Evolutionary conservation across 2,329 filamentous ascomycete genomes (phyloP).

Genomic region (Cercospora sp.): DNA sequence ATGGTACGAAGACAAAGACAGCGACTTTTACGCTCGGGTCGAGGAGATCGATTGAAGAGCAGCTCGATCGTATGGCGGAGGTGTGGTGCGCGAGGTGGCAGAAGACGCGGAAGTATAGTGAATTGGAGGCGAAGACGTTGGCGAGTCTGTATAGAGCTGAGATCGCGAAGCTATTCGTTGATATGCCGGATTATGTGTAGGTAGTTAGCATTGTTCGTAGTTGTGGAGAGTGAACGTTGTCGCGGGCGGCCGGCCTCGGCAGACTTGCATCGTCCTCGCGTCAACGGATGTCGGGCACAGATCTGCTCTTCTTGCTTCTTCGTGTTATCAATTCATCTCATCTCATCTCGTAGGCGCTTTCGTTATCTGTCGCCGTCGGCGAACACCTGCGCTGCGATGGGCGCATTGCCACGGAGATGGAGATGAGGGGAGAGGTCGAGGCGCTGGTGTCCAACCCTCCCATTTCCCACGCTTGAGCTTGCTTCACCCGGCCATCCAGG

Average conservation of each 20-base stretch:
- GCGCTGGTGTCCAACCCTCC: too few relatives aligned
- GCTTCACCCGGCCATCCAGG: not conserved
- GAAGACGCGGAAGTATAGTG: conserved; percentile 20
- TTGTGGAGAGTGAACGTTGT: not conserved
- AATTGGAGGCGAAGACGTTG: conserved; percentile 17
- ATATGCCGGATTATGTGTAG: conserved; percentile 25
- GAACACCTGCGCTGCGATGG: not conserved
- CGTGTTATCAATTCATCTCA: conserved; percentile 1
- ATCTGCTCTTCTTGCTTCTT: not conserved
- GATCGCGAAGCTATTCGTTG: conserved; percentile 21
- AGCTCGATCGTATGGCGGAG: conserved; percentile 23
- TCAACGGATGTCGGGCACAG: not conserved
- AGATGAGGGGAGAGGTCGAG: too few relatives aligned
- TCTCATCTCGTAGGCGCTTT: not conserved
- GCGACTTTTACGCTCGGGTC: conserved; percentile 22
- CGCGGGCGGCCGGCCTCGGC: not conserved
- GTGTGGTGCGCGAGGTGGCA: conserved; percentile 23
- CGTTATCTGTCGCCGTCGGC: conserved; percentile 16
- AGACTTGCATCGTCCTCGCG: not conserved
- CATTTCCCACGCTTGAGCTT: too few relatives aligned
- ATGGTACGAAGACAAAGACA: conserved; percentile 23
- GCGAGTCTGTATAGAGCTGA: conserved; percentile 23
- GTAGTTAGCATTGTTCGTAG: not conserved
- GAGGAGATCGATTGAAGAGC: conserved; percentile 13
- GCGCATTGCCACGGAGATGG: too few relatives aligned